Evolutionary conservation across 768 basidiomycete genomes (phyloP).

Genomic region (Lanmaoa pseudosensibilis): DNA sequence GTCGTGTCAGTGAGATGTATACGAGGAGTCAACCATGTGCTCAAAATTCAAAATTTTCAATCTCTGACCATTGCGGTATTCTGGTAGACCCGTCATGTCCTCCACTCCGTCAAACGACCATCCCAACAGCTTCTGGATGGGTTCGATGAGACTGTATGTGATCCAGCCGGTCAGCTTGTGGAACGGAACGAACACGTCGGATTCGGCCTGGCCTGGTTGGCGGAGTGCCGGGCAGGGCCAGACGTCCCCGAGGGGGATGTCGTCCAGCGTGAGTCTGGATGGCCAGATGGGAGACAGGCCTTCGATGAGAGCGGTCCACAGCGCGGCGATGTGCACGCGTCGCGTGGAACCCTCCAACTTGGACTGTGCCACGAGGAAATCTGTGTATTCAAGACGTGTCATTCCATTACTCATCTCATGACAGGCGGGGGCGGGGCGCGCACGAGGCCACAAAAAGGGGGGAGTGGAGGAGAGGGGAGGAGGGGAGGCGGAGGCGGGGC

Average conservation of each 20-base stretch:
- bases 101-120: conserved; percentile 85
- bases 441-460: not conserved
- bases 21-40: not conserved
- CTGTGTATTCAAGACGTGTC: conserved; percentile 35
- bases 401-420: not conserved
- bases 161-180: conserved; percentile 97
- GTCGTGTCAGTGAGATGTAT: not conserved
- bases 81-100: conserved; percentile 89
- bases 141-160: conserved; percentile 85
- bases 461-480: not conserved
- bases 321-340: conserved; percentile 65
- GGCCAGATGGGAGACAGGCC: conserved; percentile 92
- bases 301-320: conserved; percentile 83
- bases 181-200: conserved; percentile 78
- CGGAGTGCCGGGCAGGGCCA: conserved; percentile 76
- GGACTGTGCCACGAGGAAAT: conserved; percentile 66
- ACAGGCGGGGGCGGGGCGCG: not conserved
- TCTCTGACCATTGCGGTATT: conserved; percentile 80
- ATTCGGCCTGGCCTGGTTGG: conserved; percentile 32
- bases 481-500: too few species aligned
- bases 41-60: not conserved
- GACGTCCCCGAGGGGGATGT: conserved; percentile 82
- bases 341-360: conserved; percentile 39
- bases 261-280: conserved; percentile 62
- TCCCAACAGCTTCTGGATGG: conserved; percentile 69